Conservation (phyloP, 148 eudicot genomes). For the Chenopodium quinoa region DNA sequence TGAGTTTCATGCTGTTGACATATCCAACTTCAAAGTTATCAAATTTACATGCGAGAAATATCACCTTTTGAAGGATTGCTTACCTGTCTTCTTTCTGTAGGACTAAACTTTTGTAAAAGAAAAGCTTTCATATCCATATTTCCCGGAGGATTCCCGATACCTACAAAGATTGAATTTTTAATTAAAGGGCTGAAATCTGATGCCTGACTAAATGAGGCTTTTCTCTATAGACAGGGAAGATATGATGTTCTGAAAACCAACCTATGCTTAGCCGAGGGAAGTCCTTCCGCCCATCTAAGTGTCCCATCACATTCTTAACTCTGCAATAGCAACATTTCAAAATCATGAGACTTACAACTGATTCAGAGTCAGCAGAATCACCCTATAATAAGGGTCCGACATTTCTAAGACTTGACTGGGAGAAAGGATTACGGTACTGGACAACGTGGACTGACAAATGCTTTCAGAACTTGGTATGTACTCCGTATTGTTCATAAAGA, state of each 20-base stretch:
- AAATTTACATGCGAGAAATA: neutral
- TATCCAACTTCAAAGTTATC: neutral
- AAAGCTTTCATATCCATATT: conserved; percentile 94
- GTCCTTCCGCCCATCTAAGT: conserved; percentile 78
- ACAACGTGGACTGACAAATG: neutral
- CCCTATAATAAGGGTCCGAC: neutral
- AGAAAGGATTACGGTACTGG: too few relatives aligned
- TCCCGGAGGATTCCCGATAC: conserved; percentile 94
- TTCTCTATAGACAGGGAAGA: neutral
- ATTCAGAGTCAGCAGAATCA: neutral
- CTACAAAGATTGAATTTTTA: conserved; percentile 34
- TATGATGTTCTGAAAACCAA: conserved; percentile 25
- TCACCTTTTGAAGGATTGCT: too few relatives aligned
- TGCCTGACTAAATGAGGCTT: neutral
- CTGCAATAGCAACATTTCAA: conserved; percentile 41
- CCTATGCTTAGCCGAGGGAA: conserved; percentile 98
- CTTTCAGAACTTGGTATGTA: neutral
- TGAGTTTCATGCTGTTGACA: neutral
- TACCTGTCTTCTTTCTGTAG: conserved; percentile 68
- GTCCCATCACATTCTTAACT: conserved; percentile 82
- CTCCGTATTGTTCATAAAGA: neutral
- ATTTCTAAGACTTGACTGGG: neutral
- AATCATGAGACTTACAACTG: neutral
- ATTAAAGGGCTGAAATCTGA: neutral
- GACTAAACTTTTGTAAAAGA: conserved; percentile 88